These are phyloP conservation scores for Geum urbanum DNA, from an alignment of 306 rosid genomes.

Conservation along the genomic window DNA sequence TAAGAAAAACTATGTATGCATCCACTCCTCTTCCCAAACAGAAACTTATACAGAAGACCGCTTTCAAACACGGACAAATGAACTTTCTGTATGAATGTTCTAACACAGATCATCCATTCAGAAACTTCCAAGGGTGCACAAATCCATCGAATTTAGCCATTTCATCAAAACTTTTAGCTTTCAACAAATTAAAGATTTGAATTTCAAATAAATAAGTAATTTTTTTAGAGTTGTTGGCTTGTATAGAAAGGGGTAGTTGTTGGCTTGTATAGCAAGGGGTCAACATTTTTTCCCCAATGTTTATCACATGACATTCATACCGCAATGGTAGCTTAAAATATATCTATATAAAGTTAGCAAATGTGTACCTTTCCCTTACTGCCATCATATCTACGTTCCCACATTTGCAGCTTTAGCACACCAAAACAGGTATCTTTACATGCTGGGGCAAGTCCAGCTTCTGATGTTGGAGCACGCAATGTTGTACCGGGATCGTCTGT, in stretches of 20 bases:
- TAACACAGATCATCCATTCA: background rate
- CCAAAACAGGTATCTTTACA: constrained; percentile 86
- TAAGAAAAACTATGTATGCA: background rate
- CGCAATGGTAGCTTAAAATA: background rate
- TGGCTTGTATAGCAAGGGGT: background rate
- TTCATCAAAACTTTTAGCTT: background rate
- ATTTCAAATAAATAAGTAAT: background rate
- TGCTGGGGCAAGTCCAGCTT: constrained; percentile 73
- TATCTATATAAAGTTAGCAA: background rate
- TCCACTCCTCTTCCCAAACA: background rate
- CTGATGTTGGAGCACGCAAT: constrained; percentile 81
- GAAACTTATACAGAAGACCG: background rate
- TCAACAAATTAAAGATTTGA: background rate
- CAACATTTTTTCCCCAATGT: background rate
- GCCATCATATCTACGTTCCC: constrained; percentile 85
- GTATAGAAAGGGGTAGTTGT: background rate
- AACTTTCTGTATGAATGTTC: background rate
- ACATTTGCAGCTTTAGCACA: constrained; percentile 50
- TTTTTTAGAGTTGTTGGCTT: constrained; percentile 5
- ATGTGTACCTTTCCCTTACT: constrained; percentile 70
- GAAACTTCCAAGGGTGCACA: background rate
- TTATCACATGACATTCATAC: background rate
- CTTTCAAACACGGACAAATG: background rate
- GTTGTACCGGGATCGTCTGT: constrained; percentile 68
- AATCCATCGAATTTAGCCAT: background rate